Base-by-base conservation (phyloP, 805 yeast species). In the Wickerhamiella sorbophila region DNA sequence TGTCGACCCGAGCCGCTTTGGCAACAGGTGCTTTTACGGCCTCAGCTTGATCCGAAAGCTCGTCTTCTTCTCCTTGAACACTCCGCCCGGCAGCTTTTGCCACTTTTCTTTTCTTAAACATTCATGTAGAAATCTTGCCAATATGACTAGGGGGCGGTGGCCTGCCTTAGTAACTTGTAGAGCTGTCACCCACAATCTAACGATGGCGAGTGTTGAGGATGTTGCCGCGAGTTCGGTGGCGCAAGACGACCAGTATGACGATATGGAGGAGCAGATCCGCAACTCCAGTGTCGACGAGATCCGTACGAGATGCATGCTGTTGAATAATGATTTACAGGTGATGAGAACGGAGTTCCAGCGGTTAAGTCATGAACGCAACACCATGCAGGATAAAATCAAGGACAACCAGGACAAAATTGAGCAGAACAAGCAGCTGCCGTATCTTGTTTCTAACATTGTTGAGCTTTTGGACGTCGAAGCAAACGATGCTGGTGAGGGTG, bases 351-450 rank as follows among this genome's bases (percentile, higher is more conserved):
- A 91, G 64, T 70, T 78, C 53, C 91, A 86, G 62, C 74, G 97
- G 59, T 68, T 91, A 44, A 72, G 81, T 33, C 97, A 91, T 64
- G 98, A 91, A 56, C 84, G 85, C 66, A 75, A 84, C 44, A 84
- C 85, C 39, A 91, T 88, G 95, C 64, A 75, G 42, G 95, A 86
- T 52, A 79, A 88, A 60, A 85, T 91, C 63, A 86, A 87, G 60
- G 97, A 91, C 56, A 91, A 91, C 65, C 85, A 81, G 59, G 96
- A 88, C 53, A 91, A 91, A 64, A 88, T 91, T 62, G 84, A 84
- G 56, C 88, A 91, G 60, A 91, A 91, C 63, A 83, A 80, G 63
- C 96, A 87, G 62, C 71, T 91, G 55, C 99, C 99, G 14, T 91
- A 91, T 55, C 67, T 91, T 43, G 98, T 91, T 39, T 96, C 96